Evolutionary conservation across 805 yeast genomes (phyloP), one percentile per base, ranked within the genome.

Genomic region (Metschnikowia picachoensis): DNA sequence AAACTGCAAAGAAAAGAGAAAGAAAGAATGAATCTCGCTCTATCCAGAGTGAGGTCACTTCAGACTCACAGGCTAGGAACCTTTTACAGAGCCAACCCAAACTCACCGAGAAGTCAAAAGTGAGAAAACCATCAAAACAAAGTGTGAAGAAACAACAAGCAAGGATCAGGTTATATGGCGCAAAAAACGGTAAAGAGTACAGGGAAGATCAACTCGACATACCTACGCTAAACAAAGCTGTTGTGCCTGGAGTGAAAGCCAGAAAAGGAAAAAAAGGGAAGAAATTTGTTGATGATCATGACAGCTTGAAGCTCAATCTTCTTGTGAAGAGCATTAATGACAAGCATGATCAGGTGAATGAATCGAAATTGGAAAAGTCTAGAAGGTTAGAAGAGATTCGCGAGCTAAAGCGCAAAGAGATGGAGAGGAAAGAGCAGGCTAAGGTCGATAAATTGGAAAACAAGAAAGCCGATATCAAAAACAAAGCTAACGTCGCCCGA

Each of bases 321-420:
- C 73, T 92, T 49, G 80, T 91, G 43, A 84, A 82, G 53, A 80
- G 85, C 30, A 89, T 94, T 45, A 90, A 89, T 57, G 95, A 90
- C 60, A 79, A 83, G 50, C 76, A 82, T 53, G 97, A 92, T 51
- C 76, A 79, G 36, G 78, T 80, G 8, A 83, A 85, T 57, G 96
- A 91, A 60, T 85, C 96, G 55, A 94, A 90, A 66, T 72, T 94
- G 46, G 99, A 92, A 61, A 88, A 87, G 61, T 83, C 96, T 0
- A 80, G 87, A 60, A 83, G 95, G 65, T 73, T 94, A 39, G 97
- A 92, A 65, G 95, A 87, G 56, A 79, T 92, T 48, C 78, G 99
- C 60, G 96, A 89, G 37, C 72, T 89, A 53, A 88, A 86, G 70
- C 80, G 88, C 59, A 76, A 83, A 66, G 98, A 94, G 64, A 79